phyloP scores from a whole-genome alignment of 2,329 filamentous ascomycete species.

The Geoglossum cookeanum region DNA sequence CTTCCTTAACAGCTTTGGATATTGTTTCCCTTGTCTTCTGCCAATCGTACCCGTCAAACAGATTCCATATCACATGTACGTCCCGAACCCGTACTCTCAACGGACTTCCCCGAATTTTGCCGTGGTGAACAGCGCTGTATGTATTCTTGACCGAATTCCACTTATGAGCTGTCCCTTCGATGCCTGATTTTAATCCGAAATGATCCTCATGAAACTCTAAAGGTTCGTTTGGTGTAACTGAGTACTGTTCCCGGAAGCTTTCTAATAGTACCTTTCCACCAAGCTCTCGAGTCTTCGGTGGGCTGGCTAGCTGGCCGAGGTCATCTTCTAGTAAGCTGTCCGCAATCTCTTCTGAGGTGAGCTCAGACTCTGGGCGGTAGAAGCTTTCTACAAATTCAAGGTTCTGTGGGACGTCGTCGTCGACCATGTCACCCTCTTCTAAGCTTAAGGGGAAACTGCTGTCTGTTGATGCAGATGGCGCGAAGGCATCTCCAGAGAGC shows the following conservation, averaged over 20 bases:
- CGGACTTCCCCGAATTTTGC: constrained; percentile 45
- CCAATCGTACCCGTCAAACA: constrained; percentile 98
- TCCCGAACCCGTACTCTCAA: constrained; percentile 64
- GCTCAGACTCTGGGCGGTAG: constrained; percentile 26
- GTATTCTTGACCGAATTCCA: constrained; percentile 66
- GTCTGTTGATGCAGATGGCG: constrained; percentile 15
- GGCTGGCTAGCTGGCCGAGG: constrained; percentile 13
- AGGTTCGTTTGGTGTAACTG: constrained; percentile 35
- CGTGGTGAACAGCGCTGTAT: constrained; percentile 46
- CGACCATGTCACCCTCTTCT: constrained; percentile 9
- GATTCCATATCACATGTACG: constrained; percentile 89
- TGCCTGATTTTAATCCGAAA: constrained; percentile 43
- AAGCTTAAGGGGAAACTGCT: neutral
- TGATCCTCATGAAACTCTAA: constrained; percentile 62
- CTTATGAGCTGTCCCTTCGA: constrained; percentile 49
- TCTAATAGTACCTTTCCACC: constrained; percentile 24
- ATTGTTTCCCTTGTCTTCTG: constrained; percentile 70
- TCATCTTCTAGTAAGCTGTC: constrained; percentile 21
- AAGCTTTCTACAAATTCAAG: constrained; percentile 36
- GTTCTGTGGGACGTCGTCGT: constrained; percentile 21
- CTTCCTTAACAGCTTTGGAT: constrained; percentile 67
- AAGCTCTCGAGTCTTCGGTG: constrained; percentile 9
- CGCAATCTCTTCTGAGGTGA: constrained; percentile 23
- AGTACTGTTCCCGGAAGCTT: constrained; percentile 33
- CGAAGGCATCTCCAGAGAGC: constrained; percentile 72